Base-by-base conservation (phyloP, 73 alveolate genomes). In the Paramecium octaurelia region DNA sequence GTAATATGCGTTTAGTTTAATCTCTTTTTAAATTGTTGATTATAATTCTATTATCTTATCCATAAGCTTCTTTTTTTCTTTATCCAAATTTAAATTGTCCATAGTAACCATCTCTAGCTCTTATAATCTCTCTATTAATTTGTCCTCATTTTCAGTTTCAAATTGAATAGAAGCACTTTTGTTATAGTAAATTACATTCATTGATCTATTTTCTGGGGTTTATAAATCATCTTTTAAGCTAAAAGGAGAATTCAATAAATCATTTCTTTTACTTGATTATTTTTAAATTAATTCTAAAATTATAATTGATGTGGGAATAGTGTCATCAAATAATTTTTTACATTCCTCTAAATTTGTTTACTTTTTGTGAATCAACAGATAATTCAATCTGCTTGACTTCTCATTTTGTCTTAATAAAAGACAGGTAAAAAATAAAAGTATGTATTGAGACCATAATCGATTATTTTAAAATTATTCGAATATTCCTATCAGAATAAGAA, bases 121-220 rank as follows among this genome's bases (percentile, higher is more conserved):
- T 18, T 14, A 40, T 7, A 76, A 8, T 40, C 38, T 35, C 14
- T 20, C 38, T 11, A 7, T 18, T 0, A 76, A 8, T 7, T 7
- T 11, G 36, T 8, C 9, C 20, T 76, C 69, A 23, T 14, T 36
- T 14, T 31, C 38, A 8, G 70, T 40, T 16, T 42, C 60, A 42
- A 76, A 76, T 36, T 76, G 89, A 20, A 76, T 31, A n/a, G 89
- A 76, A 11, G 89, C 89, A 29, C 70, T 76, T 42, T 76, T 76
- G 38, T 76, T 76, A 29, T 36, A 76, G 23, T 77, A 77, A 7
- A 21, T n/a, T 18, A 42, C 54, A 46, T 77, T 24, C 50, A 46
- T 21, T 20, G 9, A 21, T 77, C 71, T 77, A 42, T 21, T 16
- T 23, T 0, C 75, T 34, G 18, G 16, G 5, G 90, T 9, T 1